Base-by-base conservation (phyloP, 2,329 filamentous ascomycete genomes). In the Colletotrichum incanum region DNA sequence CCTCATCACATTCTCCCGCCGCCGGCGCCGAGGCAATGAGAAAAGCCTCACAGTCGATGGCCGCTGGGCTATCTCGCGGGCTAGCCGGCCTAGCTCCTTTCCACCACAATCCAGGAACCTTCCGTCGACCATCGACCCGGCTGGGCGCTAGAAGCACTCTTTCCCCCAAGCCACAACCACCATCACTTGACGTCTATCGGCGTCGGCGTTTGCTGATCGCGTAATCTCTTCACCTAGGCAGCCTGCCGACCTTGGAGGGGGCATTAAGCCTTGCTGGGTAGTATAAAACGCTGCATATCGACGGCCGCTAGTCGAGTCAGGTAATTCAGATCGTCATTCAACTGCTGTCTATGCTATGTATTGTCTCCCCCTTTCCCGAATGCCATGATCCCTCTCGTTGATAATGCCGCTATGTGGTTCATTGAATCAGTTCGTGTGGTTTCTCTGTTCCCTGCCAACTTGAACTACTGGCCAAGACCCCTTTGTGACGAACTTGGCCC, bases 271-370 rank as follows among this genome's bases (percentile, higher is more conserved):
- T 3, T 59, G 23, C 16, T 14, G 26, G 9, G 23, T 28, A 18
- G 20, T 31, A 31, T 18, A 20, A 47, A 45, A 31, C 43, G 18
- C 18, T 34, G 26, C 34, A 54, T 8, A 47, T 59, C 52, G 58
- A 9, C 16, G 14, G n/a, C 11, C 37, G 52, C 45, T 66, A 45
- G 43, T 43, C 67, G 37, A 52, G 28, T 65, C 66, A 65, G 23
- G 61, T 58, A 45, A 49, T 39, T 34, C 52, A 65, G 39, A 66
- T 70, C 26, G 45, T 54, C 50, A 47, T 59, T 52, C 52, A 66
- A 55, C 23, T 59, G 26, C 31, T 43, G 18, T 37, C 50, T 65
- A 56, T 37, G 63, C 67, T 66, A 70, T 31, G 50, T 65, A 43
- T n/a, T 43, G 5, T n/a, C 20, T n/a, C 26, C 31, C 34, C 31